These are phyloP conservation scores for Solanum corneliomulleri DNA, from an alignment of 257 asterid genomes.

Conservation along the genomic window DNA sequence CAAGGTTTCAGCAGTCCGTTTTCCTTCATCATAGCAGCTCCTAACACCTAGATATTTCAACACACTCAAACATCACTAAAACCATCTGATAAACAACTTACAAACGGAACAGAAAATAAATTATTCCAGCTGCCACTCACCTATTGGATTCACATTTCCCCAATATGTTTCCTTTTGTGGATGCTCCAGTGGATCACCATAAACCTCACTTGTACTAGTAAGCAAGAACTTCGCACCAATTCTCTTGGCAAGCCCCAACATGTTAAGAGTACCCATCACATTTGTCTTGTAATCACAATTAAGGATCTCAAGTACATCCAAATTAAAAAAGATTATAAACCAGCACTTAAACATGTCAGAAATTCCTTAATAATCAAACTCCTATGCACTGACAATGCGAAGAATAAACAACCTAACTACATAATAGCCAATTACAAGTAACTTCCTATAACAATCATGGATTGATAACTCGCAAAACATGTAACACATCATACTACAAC, in stretches of 20 bases:
- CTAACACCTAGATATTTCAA: conserved; percentile 48
- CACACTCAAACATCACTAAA: not conserved
- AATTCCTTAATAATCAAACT: not conserved
- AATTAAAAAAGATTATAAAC: not conserved
- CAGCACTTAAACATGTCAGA: not conserved
- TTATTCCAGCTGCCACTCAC: conserved; percentile 16
- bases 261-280: conserved; percentile 96
- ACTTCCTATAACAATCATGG: not conserved
- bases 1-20: conserved; percentile 89
- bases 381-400: not conserved
- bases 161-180: conserved; percentile 97
- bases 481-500: not conserved
- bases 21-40: conserved; percentile 97
- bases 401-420: not conserved
- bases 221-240: conserved; percentile 81
- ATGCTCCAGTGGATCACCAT: conserved; percentile 99
- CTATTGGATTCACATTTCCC: conserved; percentile 98
- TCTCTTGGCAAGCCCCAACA: conserved; percentile 98
- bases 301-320: conserved; percentile 39
- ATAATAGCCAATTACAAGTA: not conserved
- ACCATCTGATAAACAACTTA: not conserved
- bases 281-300: conserved; percentile 73
- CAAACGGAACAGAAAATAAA: not conserved
- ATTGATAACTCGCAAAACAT: not conserved
- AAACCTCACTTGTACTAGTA: conserved; percentile 97